Percentiles rank a stretch among this genome's conserved stretches.
Conservation (phyloP, 768 basidiomycete genomes). For the Leccinum obscurum region DNA sequence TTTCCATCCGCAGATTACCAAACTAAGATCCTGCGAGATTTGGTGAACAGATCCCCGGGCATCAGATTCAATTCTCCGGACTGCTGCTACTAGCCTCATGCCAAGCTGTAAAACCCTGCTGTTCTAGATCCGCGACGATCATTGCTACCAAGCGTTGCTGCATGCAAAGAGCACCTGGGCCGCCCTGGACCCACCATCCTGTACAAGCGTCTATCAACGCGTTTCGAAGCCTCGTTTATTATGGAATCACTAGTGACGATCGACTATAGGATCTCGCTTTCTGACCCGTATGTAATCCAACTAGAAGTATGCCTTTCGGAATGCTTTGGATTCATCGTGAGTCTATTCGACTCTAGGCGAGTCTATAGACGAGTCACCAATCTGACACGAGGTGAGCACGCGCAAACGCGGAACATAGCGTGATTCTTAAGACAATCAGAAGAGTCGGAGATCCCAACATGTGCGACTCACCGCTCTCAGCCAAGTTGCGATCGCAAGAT, state of each 20-base stretch:
- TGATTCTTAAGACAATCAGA: no score
- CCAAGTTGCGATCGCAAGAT: no score
- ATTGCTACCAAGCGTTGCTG: neutral
- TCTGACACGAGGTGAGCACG: no score
- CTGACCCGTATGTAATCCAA: no score
- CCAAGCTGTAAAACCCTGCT: conserved; percentile 27
- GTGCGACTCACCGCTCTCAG: neutral
- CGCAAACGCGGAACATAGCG: no score
- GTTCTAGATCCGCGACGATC: neutral
- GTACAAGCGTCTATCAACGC: conserved; percentile 22
- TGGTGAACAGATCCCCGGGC: neutral
- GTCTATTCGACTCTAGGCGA: neutral
- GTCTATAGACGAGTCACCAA: neutral
- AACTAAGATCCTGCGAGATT: neutral
- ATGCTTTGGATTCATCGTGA: neutral
- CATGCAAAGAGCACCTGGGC: neutral
- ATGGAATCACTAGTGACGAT: neutral
- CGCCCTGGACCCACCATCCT: conserved; percentile 21
- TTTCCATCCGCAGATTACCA: conserved; percentile 5
- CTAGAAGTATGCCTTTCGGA: neutral
- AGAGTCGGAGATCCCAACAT: neutral
- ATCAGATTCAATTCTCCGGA: conserved; percentile 13
- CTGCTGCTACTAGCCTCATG: conserved; percentile 3
- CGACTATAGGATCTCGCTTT: neutral
- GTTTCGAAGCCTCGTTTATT: neutral